These are phyloP conservation scores for Colletotrichum filicis DNA, from an alignment of 2,329 filamentous ascomycete species.

Conservation along the genomic window DNA sequence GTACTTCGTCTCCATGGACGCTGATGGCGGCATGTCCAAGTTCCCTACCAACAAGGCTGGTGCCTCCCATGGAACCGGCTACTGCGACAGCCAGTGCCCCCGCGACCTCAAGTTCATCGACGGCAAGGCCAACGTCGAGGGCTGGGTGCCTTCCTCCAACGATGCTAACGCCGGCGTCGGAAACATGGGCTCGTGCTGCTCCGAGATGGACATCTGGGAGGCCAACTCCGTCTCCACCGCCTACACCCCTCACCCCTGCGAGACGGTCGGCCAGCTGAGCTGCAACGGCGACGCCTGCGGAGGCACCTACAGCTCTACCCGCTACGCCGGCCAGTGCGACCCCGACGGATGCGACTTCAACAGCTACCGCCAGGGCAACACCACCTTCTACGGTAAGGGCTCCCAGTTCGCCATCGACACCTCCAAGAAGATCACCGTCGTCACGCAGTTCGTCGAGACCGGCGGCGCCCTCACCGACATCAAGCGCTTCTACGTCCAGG, in stretches of 20 bases:
- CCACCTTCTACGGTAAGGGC: conserved; percentile 68
- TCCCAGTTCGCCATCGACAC: conserved; percentile 68
- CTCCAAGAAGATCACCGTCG: conserved; percentile 69
- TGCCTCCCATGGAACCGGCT: conserved; percentile 70
- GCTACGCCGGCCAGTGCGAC: conserved; percentile 73
- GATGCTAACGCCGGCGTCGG: conserved; percentile 66
- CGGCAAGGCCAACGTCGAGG: conserved; percentile 64
- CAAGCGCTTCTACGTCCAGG: conserved; percentile 73
- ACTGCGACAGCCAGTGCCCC: conserved; percentile 63
- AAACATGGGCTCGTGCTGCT: conserved; percentile 65
- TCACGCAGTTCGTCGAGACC: conserved; percentile 69
- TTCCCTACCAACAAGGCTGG: conserved; percentile 61
- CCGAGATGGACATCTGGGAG: conserved; percentile 74
- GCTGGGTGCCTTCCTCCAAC: conserved; percentile 60
- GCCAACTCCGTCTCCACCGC: conserved; percentile 74
- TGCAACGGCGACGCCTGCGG: conserved; percentile 65
- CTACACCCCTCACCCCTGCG: conserved; percentile 74
- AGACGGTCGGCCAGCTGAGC: conserved; percentile 56
- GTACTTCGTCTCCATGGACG: conserved; percentile 73
- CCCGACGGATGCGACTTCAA: conserved; percentile 79
- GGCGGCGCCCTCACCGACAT: conserved; percentile 68
- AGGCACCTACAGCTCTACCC: conserved; percentile 61
- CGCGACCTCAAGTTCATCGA: conserved; percentile 68
- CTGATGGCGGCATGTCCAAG: conserved; percentile 63
- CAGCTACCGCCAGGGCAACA: conserved; percentile 73